Evolutionary conservation across 306 rosid species (phyloP).

Genomic region (Alnus glutinosa): DNA sequence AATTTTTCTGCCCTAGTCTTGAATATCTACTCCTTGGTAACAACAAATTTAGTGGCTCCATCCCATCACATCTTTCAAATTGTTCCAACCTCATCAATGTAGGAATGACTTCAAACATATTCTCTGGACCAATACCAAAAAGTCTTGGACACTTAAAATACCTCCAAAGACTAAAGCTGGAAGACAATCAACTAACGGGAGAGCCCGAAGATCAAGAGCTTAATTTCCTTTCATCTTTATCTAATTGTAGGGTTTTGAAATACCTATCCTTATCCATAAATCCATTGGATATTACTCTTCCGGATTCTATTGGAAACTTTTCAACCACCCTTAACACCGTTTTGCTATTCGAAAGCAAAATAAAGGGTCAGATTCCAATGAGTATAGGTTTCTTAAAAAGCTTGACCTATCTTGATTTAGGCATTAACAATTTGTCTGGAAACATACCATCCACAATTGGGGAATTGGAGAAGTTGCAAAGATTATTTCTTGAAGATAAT

Average conservation of each 20-base stretch:
- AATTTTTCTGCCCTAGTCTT: not conserved
- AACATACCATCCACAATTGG: not conserved
- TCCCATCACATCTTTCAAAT: not conserved
- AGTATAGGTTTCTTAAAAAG: not conserved
- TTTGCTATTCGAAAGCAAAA: not conserved
- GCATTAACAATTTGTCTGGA: not conserved
- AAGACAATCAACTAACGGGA: not conserved
- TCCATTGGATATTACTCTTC: not conserved
- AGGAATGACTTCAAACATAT: too few species aligned
- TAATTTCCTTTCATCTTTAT: not conserved
- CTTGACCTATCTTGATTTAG: not conserved
- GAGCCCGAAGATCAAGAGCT: not conserved
- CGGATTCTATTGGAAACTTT: not conserved
- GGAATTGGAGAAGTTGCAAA: not conserved
- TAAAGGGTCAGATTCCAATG: not conserved
- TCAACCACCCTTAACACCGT: not conserved
- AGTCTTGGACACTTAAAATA: not conserved
- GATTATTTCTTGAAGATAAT: fast-evolving
- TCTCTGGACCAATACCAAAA: not conserved
- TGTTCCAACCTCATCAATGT: not conserved
- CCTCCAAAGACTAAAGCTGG: not conserved
- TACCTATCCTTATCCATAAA: not conserved
- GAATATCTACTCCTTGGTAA: not conserved
- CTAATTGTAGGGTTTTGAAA: not conserved
- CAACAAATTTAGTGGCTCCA: not conserved